phyloP scores from a whole-genome alignment of 768 basidiomycete species.

The Agrocybe pediades region DNA sequence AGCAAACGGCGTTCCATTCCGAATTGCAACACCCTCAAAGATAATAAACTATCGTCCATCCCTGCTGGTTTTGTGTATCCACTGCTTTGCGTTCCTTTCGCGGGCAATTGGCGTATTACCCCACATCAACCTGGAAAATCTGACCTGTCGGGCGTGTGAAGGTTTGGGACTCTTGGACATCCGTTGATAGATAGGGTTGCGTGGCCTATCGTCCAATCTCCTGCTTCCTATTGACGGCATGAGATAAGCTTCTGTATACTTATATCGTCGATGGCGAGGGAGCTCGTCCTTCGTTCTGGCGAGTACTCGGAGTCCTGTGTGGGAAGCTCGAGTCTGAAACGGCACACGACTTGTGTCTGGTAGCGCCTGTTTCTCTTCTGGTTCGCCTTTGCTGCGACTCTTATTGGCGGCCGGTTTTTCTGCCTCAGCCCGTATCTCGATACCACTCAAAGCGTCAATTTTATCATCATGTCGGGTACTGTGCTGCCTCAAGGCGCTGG shows the following conservation, averaged over 20 bases:
- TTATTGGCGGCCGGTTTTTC: neutral
- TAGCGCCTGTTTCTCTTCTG: neutral
- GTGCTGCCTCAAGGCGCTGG: constrained; percentile 81
- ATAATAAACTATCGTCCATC: no score
- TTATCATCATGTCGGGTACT: constrained; percentile 24
- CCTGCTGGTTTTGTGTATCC: no score
- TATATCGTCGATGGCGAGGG: constrained; percentile 3
- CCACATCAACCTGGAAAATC: no score
- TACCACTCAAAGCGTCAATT: neutral
- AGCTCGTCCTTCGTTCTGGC: neutral
- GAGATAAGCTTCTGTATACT: constrained; percentile 7
- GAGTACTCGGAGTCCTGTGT: neutral
- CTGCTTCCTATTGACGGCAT: constrained; percentile 11
- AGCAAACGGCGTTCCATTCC: no score
- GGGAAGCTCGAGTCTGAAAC: no score
- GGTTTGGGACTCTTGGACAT: neutral
- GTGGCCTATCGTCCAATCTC: constrained; percentile 10
- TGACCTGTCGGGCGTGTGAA: neutral
- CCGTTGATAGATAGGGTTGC: constrained; percentile 7
- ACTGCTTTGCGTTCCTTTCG: no score
- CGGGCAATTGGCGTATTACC: no score
- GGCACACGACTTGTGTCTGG: no score
- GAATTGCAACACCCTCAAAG: no score
- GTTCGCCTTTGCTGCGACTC: neutral
- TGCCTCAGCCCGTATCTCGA: neutral